A percentile compares a stretch with the other conserved stretches of the same genome.
phyloP scores from a whole-genome alignment of 2,329 filamentous ascomycete species.

The Arthroderma sp. region DNA sequence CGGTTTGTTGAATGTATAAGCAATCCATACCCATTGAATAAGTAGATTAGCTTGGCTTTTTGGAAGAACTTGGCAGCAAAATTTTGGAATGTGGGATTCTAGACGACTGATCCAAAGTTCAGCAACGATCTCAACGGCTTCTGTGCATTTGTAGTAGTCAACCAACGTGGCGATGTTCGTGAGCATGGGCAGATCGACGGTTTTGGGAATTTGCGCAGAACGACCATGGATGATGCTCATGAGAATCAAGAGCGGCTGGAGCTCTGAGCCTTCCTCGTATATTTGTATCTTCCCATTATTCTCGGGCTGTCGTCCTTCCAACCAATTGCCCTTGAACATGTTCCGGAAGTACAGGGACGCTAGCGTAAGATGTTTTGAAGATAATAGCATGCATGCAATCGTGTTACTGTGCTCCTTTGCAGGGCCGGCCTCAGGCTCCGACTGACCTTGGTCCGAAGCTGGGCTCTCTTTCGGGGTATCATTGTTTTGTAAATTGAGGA shows the following conservation, averaged over 20 bases:
- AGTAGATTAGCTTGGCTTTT: no score
- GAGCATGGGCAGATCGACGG: conserved; percentile 4
- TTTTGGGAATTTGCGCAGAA: background rate
- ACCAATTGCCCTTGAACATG: conserved; percentile 1
- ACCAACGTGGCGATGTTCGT: conserved; percentile 9
- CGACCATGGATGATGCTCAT: conserved; percentile 1
- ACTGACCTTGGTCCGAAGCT: no score
- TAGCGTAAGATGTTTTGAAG: conserved; percentile 4
- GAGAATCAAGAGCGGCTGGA: background rate
- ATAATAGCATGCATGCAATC: background rate
- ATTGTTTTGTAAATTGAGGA: no score
- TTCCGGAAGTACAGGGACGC: conserved; percentile 2
- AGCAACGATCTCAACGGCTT: conserved; percentile 8
- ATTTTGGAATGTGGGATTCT: background rate
- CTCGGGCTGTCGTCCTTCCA: background rate
- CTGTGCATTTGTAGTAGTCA: conserved; percentile 14
- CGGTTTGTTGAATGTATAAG: no score
- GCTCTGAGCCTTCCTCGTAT: background rate
- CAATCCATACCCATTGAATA: no score
- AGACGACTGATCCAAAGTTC: conserved; percentile 10
- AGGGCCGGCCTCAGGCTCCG: no score
- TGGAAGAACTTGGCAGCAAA: no score
- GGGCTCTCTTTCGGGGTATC: no score
- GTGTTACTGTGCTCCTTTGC: no score
- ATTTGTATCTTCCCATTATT: background rate